These are phyloP conservation scores for Penicillium cataractarum DNA, from an alignment of 495 filamentous ascomycete genomes.

Conservation along the genomic window DNA sequence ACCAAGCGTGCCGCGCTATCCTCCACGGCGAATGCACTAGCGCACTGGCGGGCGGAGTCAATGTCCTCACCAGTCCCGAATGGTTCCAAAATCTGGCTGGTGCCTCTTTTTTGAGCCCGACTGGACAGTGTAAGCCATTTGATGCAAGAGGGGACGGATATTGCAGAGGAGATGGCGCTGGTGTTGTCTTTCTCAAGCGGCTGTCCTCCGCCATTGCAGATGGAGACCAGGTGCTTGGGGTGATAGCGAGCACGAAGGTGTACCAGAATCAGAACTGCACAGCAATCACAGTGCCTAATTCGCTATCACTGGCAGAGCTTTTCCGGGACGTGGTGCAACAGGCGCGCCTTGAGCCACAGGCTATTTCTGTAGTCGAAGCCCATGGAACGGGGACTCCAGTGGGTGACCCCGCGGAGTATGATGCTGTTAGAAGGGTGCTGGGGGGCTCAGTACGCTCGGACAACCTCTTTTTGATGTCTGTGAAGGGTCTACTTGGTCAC, in stretches of 20 bases:
- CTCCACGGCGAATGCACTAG: slow-evolving; percentile 30
- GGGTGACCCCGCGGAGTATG: not conserved
- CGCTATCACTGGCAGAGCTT: slow-evolving; percentile 31
- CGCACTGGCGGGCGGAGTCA: slow-evolving; percentile 44
- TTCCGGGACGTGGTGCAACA: slow-evolving; percentile 17
- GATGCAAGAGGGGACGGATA: slow-evolving; percentile 40
- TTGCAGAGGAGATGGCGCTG: slow-evolving; percentile 41
- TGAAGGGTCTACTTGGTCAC: not conserved
- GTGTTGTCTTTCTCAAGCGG: slow-evolving; percentile 52
- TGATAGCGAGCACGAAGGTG: slow-evolving; percentile 59
- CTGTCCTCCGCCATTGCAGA: slow-evolving; percentile 61
- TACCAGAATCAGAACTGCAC: slow-evolving; percentile 64
- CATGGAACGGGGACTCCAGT: slow-evolving; percentile 14
- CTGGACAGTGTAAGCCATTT: slow-evolving; percentile 68
- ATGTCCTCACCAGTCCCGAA: slow-evolving; percentile 37
- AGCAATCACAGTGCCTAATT: slow-evolving; percentile 61
- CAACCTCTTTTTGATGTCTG: not conserved
- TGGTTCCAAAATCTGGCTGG: slow-evolving; percentile 37
- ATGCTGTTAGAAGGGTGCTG: not conserved
- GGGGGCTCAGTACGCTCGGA: not conserved
- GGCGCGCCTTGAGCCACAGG: slow-evolving; percentile 9
- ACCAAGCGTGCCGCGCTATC: slow-evolving; percentile 39
- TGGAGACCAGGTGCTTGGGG: slow-evolving; percentile 62
- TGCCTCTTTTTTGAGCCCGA: slow-evolving; percentile 47
- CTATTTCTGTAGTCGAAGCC: slow-evolving; percentile 37